Evolutionary conservation across 139 green algal genomes (phyloP).

Genomic region (Chlamydomonas sp.): DNA sequence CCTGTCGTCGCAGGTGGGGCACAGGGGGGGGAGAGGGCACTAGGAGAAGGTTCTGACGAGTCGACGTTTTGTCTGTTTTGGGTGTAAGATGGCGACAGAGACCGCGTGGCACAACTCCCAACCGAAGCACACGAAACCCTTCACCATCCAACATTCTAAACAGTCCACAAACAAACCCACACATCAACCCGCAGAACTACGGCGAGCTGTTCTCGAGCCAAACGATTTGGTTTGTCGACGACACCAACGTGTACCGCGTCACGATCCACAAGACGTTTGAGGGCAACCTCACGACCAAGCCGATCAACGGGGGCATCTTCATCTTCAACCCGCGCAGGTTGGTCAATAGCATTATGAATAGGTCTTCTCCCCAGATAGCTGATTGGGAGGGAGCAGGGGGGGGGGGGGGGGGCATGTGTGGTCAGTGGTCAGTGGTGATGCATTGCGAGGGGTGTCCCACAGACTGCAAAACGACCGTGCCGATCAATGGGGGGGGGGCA

Average conservation of each 20-base stretch:
- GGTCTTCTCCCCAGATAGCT: too few species aligned
- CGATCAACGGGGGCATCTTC: conserved; percentile 99
- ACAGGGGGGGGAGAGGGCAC: too few species aligned
- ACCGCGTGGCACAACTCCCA: too few species aligned
- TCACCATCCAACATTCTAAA: too few species aligned
- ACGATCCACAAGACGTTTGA: conserved; percentile 99
- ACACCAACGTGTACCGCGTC: conserved; percentile 99
- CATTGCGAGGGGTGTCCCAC: not conserved
- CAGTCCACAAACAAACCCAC: too few species aligned
- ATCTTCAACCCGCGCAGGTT: conserved; percentile 99
- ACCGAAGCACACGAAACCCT: conserved; percentile 49
- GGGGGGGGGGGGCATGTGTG: too few species aligned
- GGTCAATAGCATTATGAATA: conserved; percentile 66
- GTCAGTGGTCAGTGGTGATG: not conserved
- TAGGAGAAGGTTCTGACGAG: not conserved
- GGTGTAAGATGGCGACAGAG: too few species aligned
- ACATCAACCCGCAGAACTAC: too few species aligned
- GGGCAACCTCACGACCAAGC: conserved; percentile 97
- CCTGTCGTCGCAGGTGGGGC: conserved; percentile 76
- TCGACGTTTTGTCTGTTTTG: not conserved
- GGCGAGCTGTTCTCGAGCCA: conserved; percentile 93
- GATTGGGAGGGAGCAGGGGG: too few species aligned
- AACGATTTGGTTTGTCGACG: conserved; percentile 99
- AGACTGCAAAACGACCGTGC: conserved; percentile 96
- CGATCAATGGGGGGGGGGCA: conserved; percentile 98